phyloP scores from a whole-genome alignment of 176 grass and related monocot genomes.

The Poa annua region DNA sequence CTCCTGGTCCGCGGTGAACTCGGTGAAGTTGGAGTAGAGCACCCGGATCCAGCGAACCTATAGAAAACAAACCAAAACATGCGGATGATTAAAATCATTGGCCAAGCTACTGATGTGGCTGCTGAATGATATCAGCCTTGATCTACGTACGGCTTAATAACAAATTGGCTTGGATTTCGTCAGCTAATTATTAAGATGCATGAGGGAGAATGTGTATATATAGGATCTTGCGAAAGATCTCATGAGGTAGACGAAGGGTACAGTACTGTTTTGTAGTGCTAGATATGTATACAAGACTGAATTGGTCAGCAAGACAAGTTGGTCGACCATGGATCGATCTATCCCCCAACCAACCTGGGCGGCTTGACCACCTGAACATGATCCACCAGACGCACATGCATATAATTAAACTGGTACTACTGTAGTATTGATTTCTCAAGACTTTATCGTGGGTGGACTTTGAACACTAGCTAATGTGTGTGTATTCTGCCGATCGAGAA shows the following conservation, averaged over 20 bases:
- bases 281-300: not conserved
- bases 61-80: not conserved
- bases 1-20: constrained; percentile 87
- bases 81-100: not conserved
- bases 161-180: not conserved
- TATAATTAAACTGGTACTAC: too few relatives aligned
- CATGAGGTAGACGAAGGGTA: constrained; percentile 15
- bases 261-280: too few relatives aligned
- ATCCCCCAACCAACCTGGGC: constrained; percentile 33
- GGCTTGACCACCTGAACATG: constrained; percentile 26
- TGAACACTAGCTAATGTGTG: too few relatives aligned
- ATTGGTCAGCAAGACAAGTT: constrained; percentile 36
- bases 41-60: constrained; percentile 89
- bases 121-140: constrained; percentile 25
- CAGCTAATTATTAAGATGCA: not conserved
- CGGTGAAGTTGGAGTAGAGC: constrained; percentile 86
- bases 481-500: not conserved
- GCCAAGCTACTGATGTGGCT: not conserved
- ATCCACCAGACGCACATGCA: not conserved
- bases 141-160: not conserved
- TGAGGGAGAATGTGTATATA: not conserved
- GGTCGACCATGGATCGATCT: not conserved
- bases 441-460: not conserved
- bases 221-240: constrained; percentile 42
- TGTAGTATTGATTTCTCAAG: not conserved